Percentiles rank a stretch among this genome's conserved stretches.
phyloP scores from a whole-genome alignment of 2,329 filamentous ascomycete species.

The Phyllosticta citribraziliensis region DNA sequence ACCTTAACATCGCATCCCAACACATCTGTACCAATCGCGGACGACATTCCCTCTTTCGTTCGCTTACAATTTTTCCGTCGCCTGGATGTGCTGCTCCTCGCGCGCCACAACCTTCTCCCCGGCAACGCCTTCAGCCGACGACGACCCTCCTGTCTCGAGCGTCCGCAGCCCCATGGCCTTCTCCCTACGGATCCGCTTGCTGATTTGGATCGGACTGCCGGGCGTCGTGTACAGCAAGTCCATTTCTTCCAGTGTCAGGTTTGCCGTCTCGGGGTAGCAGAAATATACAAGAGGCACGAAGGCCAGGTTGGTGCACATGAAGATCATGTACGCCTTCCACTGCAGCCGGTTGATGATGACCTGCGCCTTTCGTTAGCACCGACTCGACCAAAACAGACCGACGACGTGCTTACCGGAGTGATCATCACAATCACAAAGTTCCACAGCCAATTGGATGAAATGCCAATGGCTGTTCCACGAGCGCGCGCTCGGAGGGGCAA shows the following conservation, averaged over 20 bases:
- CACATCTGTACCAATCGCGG: neutral
- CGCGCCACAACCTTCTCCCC: conserved; percentile 2
- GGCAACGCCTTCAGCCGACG: neutral
- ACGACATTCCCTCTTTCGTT: neutral
- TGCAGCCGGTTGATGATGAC: conserved; percentile 8
- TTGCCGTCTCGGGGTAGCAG: conserved; percentile 26
- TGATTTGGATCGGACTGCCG: conserved; percentile 6
- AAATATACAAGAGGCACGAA: conserved; percentile 18
- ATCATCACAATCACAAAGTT: conserved; percentile 9
- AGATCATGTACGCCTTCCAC: conserved; percentile 10
- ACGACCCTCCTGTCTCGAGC: neutral
- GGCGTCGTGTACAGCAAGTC: conserved; percentile 20
- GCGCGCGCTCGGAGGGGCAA: conserved; percentile 19
- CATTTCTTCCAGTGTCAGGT: conserved; percentile 27
- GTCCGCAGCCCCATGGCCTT: conserved; percentile 3
- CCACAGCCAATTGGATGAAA: conserved; percentile 28
- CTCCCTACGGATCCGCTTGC: conserved; percentile 7
- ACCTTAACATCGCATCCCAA: neutral
- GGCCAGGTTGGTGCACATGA: conserved; percentile 7
- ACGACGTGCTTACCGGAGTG: conserved; percentile 19
- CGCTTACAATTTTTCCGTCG: neutral
- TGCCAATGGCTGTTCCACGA: conserved; percentile 28
- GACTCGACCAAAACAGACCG: conserved; percentile 31
- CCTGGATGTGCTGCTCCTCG: neutral
- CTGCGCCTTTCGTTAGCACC: conserved; percentile 12